Percentiles rank a stretch among this genome's conserved stretches.
Conservation (phyloP, 257 asterid genomes). For the Cruciata laevipes region DNA sequence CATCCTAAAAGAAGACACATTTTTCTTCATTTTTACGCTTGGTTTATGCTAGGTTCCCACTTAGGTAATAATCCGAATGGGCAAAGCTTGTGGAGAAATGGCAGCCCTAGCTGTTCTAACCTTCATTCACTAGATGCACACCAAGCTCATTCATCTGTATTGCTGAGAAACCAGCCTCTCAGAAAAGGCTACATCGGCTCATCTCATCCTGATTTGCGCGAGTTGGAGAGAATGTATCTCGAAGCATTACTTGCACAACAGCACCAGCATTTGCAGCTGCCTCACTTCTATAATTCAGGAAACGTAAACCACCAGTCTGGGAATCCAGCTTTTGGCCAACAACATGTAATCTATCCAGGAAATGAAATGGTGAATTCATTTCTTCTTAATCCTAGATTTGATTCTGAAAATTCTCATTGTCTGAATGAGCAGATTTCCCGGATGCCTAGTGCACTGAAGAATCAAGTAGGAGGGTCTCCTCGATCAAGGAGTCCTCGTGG, state of each 20-base stretch:
- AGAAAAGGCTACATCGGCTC: conserved; percentile 32
- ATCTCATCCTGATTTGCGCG: conserved; percentile 44
- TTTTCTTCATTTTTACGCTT: not conserved
- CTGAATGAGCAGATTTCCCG: conserved; percentile 41
- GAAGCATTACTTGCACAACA: conserved; percentile 54
- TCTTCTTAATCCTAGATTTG: conserved; percentile 19
- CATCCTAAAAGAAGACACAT: not conserved
- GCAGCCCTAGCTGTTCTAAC: conserved; percentile 29
- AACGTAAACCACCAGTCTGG: conserved; percentile 31
- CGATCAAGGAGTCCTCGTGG: conserved; percentile 30
- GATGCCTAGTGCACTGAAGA: conserved; percentile 26
- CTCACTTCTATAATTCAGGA: conserved; percentile 28
- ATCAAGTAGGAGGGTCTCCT: conserved; percentile 31
- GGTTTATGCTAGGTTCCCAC: conserved; percentile 37
- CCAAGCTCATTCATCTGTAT: conserved; percentile 25
- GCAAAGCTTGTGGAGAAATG: conserved; percentile 34
- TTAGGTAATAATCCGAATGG: conserved; percentile 37
- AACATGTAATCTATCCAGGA: conserved; percentile 30
- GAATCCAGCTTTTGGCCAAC: conserved; percentile 27
- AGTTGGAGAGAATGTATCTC: conserved; percentile 56
- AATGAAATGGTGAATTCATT: conserved; percentile 19
- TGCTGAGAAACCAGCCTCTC: conserved; percentile 31
- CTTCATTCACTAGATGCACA: conserved; percentile 42
- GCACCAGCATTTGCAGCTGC: conserved; percentile 31
- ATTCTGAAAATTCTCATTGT: conserved; percentile 29